Evolutionary conservation across 176 grass and related monocot genomes (phyloP), one percentile per base, ranked within the genome.

Genomic region (Oryza longistaminata): DNA sequence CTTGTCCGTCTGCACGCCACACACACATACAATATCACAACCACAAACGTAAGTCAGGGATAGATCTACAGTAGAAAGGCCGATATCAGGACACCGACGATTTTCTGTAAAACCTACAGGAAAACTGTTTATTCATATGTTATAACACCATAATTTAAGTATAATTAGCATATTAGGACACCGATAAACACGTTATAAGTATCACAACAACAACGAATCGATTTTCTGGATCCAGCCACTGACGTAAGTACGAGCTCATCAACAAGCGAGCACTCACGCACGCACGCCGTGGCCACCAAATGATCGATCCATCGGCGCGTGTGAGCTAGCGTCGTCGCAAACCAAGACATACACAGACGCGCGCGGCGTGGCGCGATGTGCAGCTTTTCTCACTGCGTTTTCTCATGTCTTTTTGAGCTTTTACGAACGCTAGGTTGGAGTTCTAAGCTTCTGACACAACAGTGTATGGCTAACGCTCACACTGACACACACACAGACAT

Each of bases 1-100:
- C 74, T 99, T 99, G 82, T 99, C 97, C 26, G 97, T 99, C 97
- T 99, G 75, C 68, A 82, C 2, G 7, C 22, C 67, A 48, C 21
- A 27, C 22, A 33, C 71, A 73, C 80, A 44, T 45, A 86, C 55
- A 37, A 77, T 83, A 58, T 58, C 10, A 33, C 42, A 3, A 78
- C n/a, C 31, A 39, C 21, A 4, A 52, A 21, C 53, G 4, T 52
- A 52, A 31, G 29, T 31, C 29, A 31, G 29, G 29, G 2, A 31
- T 2, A 2, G 29, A 31, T 31, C 2, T 31, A 31, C 2, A 31
- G 29, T 31, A 31, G 29, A 31, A 31, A 31, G 29, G 29, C 29
- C 29, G 2, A 31, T 31, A 31, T 2, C 0, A 29, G 29, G 29
- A 29, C 2, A 29, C 29, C 2, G 29, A 31, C 2, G 2, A 31